Evolutionary conservation across 2,329 filamentous ascomycete genomes (phyloP).

Genomic region (Lachnellula occidentalis): DNA sequence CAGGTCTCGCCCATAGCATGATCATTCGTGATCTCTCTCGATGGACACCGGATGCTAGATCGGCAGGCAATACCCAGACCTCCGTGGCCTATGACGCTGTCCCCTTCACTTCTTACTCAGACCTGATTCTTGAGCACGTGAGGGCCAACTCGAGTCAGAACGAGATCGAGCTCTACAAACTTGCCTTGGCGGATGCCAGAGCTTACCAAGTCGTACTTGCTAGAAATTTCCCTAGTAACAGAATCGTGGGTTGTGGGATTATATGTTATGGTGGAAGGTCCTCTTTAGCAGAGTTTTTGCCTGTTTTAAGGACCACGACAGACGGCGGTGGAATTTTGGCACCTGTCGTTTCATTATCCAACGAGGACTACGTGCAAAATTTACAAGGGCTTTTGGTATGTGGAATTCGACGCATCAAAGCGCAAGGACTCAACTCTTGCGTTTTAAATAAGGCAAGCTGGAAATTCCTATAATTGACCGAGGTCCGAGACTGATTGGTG

Average conservation of each 20-base stretch:
- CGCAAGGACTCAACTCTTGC: too few species aligned
- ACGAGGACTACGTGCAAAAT: too few species aligned
- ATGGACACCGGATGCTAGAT: conserved; percentile 57
- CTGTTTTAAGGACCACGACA: conserved; percentile 49
- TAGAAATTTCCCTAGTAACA: conserved; percentile 55
- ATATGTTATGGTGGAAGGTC: conserved; percentile 56
- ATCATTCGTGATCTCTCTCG: conserved; percentile 52
- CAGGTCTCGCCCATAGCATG: conserved; percentile 58
- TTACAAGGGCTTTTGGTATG: too few species aligned
- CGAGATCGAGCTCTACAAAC: conserved; percentile 58
- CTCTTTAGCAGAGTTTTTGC: conserved; percentile 54
- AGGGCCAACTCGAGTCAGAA: conserved; percentile 58
- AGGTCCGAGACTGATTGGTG: too few species aligned
- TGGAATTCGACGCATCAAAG: too few species aligned
- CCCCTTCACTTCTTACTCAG: conserved; percentile 54
- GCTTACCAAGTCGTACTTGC: conserved; percentile 62
- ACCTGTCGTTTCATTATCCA: conserved; percentile 45
- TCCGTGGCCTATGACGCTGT: conserved; percentile 59
- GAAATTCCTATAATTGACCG: too few species aligned
- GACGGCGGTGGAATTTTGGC: conserved; percentile 59
- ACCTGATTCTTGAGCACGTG: conserved; percentile 58
- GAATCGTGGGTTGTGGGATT: conserved; percentile 58
- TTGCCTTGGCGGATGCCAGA: conserved; percentile 54
- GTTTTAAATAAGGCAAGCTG: too few species aligned
- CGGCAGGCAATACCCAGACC: conserved; percentile 49